Evolutionary conservation across 2,329 filamentous ascomycete species (phyloP).

Genomic region (Chaetomium strumarium): DNA sequence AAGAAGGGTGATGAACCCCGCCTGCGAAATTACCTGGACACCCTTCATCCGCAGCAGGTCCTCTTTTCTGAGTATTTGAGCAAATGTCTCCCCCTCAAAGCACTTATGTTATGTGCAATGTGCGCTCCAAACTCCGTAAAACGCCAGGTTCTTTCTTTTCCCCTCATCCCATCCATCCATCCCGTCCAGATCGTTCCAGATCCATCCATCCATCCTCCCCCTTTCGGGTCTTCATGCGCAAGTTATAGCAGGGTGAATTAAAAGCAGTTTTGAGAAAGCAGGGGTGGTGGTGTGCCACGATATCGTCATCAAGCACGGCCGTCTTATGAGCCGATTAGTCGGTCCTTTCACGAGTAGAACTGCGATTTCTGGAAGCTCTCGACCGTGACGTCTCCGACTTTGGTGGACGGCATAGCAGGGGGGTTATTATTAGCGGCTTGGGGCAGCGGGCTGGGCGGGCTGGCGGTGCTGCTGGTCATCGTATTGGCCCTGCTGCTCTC

Average conservation of each 20-base stretch:
- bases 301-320: neutral
- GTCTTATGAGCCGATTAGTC: neutral
- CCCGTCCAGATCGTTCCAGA: no score
- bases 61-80: neutral
- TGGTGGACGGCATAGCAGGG: slow-evolving; percentile 31
- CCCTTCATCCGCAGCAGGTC: no score
- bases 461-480: slow-evolving; percentile 41
- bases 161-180: neutral
- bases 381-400: slow-evolving; percentile 47
- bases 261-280: no score
- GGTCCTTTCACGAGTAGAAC: slow-evolving; percentile 45
- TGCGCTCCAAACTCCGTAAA: slow-evolving; percentile 6
- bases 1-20: no score
- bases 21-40: no score
- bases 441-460: slow-evolving; percentile 18
- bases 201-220: neutral
- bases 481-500: slow-evolving; percentile 45
- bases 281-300: neutral
- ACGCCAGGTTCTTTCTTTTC: slow-evolving; percentile 8
- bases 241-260: no score
- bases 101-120: neutral
- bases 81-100: no score
- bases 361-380: slow-evolving; percentile 54
- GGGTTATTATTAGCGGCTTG: slow-evolving; percentile 21
- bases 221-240: no score